These are phyloP conservation scores for Tulasnella sp. DNA, from an alignment of 768 basidiomycete species.

Conservation along the genomic window DNA sequence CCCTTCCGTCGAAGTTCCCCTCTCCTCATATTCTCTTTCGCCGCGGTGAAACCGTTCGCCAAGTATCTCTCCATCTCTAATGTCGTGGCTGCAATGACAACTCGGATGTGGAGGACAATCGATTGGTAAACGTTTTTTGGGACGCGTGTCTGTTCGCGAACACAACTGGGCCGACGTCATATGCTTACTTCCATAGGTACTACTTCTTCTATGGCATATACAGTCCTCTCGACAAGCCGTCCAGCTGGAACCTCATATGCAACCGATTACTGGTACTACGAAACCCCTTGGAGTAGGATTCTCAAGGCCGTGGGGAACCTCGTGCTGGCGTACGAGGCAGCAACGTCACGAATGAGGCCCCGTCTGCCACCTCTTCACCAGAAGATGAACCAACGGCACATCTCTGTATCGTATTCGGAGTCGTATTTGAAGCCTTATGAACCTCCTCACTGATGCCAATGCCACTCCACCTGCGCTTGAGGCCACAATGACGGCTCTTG, in stretches of 20 bases:
- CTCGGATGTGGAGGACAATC: slow-evolving; percentile 30
- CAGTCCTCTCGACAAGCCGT: slow-evolving; percentile 37
- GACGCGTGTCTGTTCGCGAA: too few relatives aligned
- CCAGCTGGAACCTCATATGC: slow-evolving; percentile 21
- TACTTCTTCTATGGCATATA: slow-evolving; percentile 33
- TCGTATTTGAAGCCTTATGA: slow-evolving; percentile 86
- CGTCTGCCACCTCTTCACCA: slow-evolving; percentile 34
- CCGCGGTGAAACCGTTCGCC: slow-evolving; percentile 29
- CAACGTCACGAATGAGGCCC: slow-evolving; percentile 47
- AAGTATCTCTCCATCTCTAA: slow-evolving; percentile 29
- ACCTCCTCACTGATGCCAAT: slow-evolving; percentile 59
- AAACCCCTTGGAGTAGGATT: slow-evolving; percentile 73
- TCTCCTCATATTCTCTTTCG: slow-evolving; percentile 32
- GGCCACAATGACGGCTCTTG: slow-evolving; percentile 59
- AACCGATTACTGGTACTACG: slow-evolving; percentile 65
- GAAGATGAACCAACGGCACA: slow-evolving; percentile 65
- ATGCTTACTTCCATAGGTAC: slow-evolving; percentile 13
- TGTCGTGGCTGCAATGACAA: slow-evolving; percentile 30
- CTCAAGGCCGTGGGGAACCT: slow-evolving; percentile 78
- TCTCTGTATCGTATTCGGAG: slow-evolving; percentile 87
- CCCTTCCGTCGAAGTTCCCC: too few relatives aligned
- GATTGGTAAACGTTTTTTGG: slow-evolving; percentile 25
- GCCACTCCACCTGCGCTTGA: slow-evolving; percentile 42
- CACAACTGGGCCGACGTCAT: too few relatives aligned
- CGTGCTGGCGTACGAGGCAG: slow-evolving; percentile 64